These are phyloP conservation scores for Sarocladiaceae sp. DNA, from an alignment of 2,329 filamentous ascomycete species.

Conservation along the genomic window DNA sequence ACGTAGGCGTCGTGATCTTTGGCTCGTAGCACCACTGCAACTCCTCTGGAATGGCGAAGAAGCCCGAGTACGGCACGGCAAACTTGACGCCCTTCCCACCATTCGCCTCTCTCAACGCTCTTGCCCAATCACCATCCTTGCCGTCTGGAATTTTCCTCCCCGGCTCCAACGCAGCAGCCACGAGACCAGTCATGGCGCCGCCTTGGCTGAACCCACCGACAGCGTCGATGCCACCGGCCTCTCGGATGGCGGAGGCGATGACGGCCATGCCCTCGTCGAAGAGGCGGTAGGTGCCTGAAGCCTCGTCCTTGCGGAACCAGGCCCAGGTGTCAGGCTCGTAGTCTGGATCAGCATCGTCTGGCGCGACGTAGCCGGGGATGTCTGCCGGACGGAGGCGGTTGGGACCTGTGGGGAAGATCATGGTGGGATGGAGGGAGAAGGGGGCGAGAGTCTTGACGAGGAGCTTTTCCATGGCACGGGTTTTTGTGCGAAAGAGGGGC, in stretches of 20 bases:
- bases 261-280: slow-evolving; percentile 61
- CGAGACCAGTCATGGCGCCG: slow-evolving; percentile 62
- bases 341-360: slow-evolving; percentile 28
- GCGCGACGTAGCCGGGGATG: slow-evolving; percentile 59
- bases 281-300: slow-evolving; percentile 56
- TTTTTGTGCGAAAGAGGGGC: slow-evolving; percentile 78
- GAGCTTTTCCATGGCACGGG: slow-evolving; percentile 76
- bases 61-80: slow-evolving; percentile 71
- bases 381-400: slow-evolving; percentile 56
- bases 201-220: slow-evolving; percentile 82
- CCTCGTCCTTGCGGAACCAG: slow-evolving; percentile 73
- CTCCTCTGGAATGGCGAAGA: slow-evolving; percentile 54
- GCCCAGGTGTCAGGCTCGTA: slow-evolving; percentile 62
- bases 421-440: slow-evolving; percentile 43
- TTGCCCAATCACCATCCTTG: slow-evolving; percentile 33
- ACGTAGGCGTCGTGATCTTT: slow-evolving; percentile 64
- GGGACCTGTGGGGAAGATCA: slow-evolving; percentile 66
- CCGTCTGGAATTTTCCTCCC: slow-evolving; percentile 22
- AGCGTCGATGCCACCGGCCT: slow-evolving; percentile 65
- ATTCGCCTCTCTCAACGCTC: slow-evolving; percentile 43
- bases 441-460: slow-evolving; percentile 66
- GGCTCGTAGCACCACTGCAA: slow-evolving; percentile 66
- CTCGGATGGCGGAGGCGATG: slow-evolving; percentile 55
- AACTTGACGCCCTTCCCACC: slow-evolving; percentile 52
- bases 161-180: slow-evolving; percentile 65